These are phyloP conservation scores for Meyerozyma sp. DNA, from an alignment of 1,139 yeast genomes.

Conservation along the genomic window DNA sequence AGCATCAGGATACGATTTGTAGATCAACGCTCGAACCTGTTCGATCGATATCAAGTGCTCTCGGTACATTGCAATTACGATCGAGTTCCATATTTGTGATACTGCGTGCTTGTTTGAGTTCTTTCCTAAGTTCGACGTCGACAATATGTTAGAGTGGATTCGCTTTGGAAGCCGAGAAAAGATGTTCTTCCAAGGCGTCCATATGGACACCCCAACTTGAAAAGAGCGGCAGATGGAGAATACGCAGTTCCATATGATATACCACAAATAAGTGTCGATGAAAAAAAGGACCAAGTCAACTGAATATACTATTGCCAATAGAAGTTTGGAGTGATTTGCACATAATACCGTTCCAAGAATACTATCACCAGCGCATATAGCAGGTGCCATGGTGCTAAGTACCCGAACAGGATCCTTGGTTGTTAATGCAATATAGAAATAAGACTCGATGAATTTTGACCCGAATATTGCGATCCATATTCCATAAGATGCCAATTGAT, in stretches of 20 bases:
- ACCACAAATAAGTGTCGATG: conserved; percentile 53
- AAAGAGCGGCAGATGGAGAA: conserved; percentile 47
- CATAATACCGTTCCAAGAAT: conserved; percentile 39
- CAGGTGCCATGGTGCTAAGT: conserved; percentile 33
- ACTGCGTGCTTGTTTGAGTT: conserved; percentile 32
- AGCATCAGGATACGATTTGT: conserved; percentile 26
- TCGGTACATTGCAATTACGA: conserved; percentile 51
- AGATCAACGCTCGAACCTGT: conserved; percentile 43
- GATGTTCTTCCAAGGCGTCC: conserved; percentile 57
- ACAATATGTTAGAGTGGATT: conserved; percentile 40
- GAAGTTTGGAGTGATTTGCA: conserved; percentile 32
- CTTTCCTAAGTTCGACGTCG: conserved; percentile 23
- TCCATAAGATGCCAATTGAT: conserved; percentile 36
- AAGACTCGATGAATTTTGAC: conserved; percentile 46
- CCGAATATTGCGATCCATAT: conserved; percentile 43
- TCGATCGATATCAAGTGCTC: conserved; percentile 49
- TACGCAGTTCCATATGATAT: conserved; percentile 47
- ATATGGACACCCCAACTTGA: conserved; percentile 47
- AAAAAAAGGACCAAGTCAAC: conserved; percentile 46
- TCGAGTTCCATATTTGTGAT: conserved; percentile 49
- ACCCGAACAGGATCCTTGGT: conserved; percentile 46
- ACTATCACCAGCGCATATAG: conserved; percentile 39
- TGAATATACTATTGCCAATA: conserved; percentile 29
- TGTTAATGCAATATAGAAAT: conserved; percentile 37
- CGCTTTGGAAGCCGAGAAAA: conserved; percentile 48